Conservation (phyloP, 495 filamentous ascomycete genomes). For the Astrothelium subdiscretum region DNA sequence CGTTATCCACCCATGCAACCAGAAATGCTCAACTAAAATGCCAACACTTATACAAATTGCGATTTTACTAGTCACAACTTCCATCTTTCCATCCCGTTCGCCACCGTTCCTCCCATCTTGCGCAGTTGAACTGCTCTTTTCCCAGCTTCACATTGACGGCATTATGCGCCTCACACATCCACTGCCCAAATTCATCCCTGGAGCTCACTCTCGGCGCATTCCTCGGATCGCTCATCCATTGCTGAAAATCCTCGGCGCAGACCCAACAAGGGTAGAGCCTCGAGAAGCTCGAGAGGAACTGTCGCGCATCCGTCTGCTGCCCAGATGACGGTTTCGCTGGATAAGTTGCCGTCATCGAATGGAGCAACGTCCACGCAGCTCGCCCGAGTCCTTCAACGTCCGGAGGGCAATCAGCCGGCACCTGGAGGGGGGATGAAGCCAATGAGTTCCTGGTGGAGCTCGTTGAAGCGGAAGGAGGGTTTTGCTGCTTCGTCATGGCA, state of each 20-base stretch:
- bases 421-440: conserved; percentile 14
- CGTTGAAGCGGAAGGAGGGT: conserved; percentile 5
- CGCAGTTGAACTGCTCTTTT: conserved; percentile 85
- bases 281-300: conserved; percentile 71
- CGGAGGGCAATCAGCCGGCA: conserved; percentile 42
- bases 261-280: conserved; percentile 89
- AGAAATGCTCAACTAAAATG: neutral
- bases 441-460: conserved; percentile 14
- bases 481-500: conserved; percentile 49
- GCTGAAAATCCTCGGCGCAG: conserved; percentile 84
- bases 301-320: conserved; percentile 60
- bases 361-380: conserved; percentile 83
- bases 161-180: conserved; percentile 98
- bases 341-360: conserved; percentile 81
- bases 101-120: conserved; percentile 89
- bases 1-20: neutral
- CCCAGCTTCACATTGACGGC: conserved; percentile 91
- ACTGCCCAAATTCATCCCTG: conserved; percentile 67
- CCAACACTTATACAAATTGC: neutral
- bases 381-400: conserved; percentile 80
- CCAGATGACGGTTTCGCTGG: conserved; percentile 50
- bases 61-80: conserved; percentile 24
- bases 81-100: conserved; percentile 89
- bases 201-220: conserved; percentile 58
- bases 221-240: conserved; percentile 59